Conservation (phyloP, 1,284 basidiomycete genomes). For the Bjerkandera adusta region DNA sequence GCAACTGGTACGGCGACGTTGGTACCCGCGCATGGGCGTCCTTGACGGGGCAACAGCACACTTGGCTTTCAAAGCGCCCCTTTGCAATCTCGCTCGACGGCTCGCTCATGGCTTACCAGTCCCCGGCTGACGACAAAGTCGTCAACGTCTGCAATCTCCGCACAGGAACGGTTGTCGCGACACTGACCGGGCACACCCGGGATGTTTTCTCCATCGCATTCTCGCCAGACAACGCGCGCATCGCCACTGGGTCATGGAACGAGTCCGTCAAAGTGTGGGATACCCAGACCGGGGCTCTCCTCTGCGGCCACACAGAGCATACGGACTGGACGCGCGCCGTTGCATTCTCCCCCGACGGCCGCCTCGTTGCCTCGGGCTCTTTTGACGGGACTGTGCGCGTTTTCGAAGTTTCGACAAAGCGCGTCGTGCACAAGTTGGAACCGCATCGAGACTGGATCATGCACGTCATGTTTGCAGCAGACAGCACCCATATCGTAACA, state of each 20-base stretch:
- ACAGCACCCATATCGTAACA: no score
- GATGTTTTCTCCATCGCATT: conserved; percentile 14
- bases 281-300: not conserved
- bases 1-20: no score
- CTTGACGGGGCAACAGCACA: no score
- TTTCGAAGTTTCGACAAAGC: no score
- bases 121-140: conserved; percentile 2
- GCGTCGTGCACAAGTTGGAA: no score
- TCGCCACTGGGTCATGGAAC: conserved; percentile 3
- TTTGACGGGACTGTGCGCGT: no score
- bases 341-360: conserved; percentile 1
- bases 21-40: no score
- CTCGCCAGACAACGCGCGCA: conserved; percentile 18
- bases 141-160: conserved; percentile 6
- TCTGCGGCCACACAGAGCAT: not conserved
- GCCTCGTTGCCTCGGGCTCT: not conserved
- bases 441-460: no score
- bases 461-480: no score
- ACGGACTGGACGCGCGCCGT: not conserved
- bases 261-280: not conserved
- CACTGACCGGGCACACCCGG: conserved; percentile 1
- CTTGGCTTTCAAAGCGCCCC: no score
- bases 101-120: conserved; percentile 5
- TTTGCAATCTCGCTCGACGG: conserved; percentile 4
- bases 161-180: not conserved